Conservation (phyloP, 805 yeast species). For the Pichia deserticola region DNA sequence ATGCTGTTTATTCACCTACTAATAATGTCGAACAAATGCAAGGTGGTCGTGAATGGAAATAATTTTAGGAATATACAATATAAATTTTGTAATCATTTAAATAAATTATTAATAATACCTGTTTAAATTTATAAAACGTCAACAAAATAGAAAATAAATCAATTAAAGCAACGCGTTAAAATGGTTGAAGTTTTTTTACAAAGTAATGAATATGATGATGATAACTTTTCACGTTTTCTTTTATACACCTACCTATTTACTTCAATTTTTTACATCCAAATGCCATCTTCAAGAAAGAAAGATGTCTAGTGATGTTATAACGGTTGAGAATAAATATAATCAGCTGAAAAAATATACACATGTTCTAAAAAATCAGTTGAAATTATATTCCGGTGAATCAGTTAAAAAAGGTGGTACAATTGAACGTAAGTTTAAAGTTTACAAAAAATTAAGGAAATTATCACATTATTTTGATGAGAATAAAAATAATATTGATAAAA, state of each 20-base stretch:
- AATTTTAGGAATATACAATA: background rate
- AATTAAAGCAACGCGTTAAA: too few relatives aligned
- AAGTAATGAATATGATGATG: too few relatives aligned
- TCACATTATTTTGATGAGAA: background rate
- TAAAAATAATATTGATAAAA: background rate
- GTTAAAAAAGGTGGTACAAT: conserved; percentile 2
- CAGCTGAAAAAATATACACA: conserved; percentile 2
- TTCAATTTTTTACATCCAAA: too few relatives aligned
- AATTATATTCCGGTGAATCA: conserved; percentile 7
- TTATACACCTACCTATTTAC: too few relatives aligned
- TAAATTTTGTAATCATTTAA: too few relatives aligned
- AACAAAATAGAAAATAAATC: too few relatives aligned
- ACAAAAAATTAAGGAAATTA: conserved; percentile 8
- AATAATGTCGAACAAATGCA: conserved; percentile 10
- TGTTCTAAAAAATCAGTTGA: conserved; percentile 4
- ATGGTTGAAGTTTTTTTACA: too few relatives aligned
- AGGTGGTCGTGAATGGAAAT: conserved; percentile 10
- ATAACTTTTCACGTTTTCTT: too few relatives aligned
- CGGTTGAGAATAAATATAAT: background rate
- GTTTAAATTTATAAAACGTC: too few relatives aligned
- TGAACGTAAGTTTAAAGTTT: conserved; percentile 4
- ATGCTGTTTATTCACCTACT: conserved; percentile 11
- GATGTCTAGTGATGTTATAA: too few relatives aligned
- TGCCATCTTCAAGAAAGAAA: too few relatives aligned
- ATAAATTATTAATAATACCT: too few relatives aligned